phyloP scores from a whole-genome alignment of 1,284 basidiomycete species.

The Anthracocystis panici-leucophaei region DNA sequence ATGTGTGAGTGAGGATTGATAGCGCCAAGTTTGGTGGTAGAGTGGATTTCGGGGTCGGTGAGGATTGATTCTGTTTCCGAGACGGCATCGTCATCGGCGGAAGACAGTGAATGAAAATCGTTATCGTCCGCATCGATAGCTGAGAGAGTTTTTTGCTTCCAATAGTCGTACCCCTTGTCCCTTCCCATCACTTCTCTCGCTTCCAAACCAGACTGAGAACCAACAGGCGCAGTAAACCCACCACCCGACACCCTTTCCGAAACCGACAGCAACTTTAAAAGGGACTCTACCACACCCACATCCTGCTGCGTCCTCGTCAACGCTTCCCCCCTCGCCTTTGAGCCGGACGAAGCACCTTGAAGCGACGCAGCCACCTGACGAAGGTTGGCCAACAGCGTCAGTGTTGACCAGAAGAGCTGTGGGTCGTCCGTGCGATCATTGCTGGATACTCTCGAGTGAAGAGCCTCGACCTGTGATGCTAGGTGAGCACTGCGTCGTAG shows the following conservation, averaged over 20 bases:
- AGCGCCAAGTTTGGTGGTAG: constrained; percentile 13
- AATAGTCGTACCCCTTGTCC: constrained; percentile 17
- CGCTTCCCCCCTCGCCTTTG: constrained; percentile 8
- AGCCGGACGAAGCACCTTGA: neutral
- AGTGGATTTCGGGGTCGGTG: constrained; percentile 39
- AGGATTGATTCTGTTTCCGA: constrained; percentile 41
- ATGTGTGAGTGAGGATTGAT: constrained; percentile 6
- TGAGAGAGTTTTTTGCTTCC: constrained; percentile 28
- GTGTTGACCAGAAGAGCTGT: constrained; percentile 38
- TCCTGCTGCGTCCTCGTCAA: constrained; percentile 37
- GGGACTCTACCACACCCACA: constrained; percentile 23
- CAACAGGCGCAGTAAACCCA: constrained; percentile 28
- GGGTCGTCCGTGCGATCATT: constrained; percentile 11
- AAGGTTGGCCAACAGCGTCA: constrained; percentile 33
- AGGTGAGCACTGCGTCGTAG: constrained; percentile 11
- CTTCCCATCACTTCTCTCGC: neutral
- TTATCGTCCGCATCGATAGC: constrained; percentile 14
- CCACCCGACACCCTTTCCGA: neutral
- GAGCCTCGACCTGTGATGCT: constrained; percentile 13
- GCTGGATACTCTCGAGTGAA: constrained; percentile 11
- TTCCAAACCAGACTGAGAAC: neutral
- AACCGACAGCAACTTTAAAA: constrained; percentile 17
- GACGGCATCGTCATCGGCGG: constrained; percentile 1
- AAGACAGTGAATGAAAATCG: neutral
- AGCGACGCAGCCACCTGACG: constrained; percentile 21